Base-by-base conservation (phyloP, 768 basidiomycete genomes). In the Jaapia argillacea region DNA sequence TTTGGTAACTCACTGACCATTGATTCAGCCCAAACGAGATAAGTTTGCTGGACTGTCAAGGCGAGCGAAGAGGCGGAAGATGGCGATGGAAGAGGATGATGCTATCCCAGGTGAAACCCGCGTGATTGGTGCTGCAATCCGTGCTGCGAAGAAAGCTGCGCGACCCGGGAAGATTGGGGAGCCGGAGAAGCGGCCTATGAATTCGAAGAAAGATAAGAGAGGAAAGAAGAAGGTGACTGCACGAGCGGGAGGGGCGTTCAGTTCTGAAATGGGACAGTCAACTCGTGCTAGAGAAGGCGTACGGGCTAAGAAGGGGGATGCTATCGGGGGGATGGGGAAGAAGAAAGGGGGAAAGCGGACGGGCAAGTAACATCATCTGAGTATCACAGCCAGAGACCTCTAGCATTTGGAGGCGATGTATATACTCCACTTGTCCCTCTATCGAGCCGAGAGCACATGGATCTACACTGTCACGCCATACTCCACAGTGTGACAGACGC, bases 31-130 rank as follows among this genome's bases (percentile, higher is more conserved):
- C 14, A 85, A 83, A 59, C 72, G 85, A 51, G 84, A 87, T 52
- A 83, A 81, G 50, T 75, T 78, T 47, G 70, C 85, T 5, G 93
- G 92, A 6, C 72, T 97, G 7, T 83, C 91, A n/a, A 78, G 94
- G 47, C 81, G 74, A 55, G 79, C 74, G 41, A 97, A 96, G 59
- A 74, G 94, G 46, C 73, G 91, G 54, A 96, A 92, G 65, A 69
- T 93, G 66, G 82, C 84, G 5, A 69, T 76, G 60, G 86, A 92
- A 56, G 80, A 82, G 49, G 89, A 93, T 49, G 74, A 77, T 41
- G 79, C 80, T 43, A 21, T 7, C 7, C 44, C 65, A 3, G 74
- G 71, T 13, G 77, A 79, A 43, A 64, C 59, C 25, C 71, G 68
- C 20, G 66, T 72, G 6, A 63, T 85, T 36, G 70, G 74, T 31